phyloP scores from a whole-genome alignment of 257 asterid species.

The Solanum dulcamara region DNA sequence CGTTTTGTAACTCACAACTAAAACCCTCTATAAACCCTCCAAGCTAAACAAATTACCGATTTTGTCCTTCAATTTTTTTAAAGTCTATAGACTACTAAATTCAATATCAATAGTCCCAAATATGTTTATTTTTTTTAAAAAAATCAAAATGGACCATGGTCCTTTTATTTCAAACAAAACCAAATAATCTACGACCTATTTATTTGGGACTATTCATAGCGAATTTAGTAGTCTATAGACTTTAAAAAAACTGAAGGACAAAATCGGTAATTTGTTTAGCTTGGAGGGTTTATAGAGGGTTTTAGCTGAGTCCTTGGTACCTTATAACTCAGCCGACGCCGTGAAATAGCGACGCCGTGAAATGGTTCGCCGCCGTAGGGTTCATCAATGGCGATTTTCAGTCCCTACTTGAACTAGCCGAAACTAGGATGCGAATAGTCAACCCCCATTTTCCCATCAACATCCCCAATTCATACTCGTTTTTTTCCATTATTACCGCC shows the following conservation, averaged over 20 bases:
- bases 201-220: too few relatives aligned
- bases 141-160: too few relatives aligned
- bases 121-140: too few relatives aligned
- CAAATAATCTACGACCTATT: too few relatives aligned
- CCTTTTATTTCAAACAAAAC: too few relatives aligned
- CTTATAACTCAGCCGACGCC: too few relatives aligned
- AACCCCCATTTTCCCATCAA: neutral
- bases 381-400: slow-evolving; percentile 31
- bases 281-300: slow-evolving; percentile 56
- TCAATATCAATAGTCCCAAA: too few relatives aligned
- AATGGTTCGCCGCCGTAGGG: slow-evolving; percentile 12
- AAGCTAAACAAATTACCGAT: neutral
- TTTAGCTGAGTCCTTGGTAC: slow-evolving; percentile 19
- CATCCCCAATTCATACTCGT: neutral
- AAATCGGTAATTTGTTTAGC: neutral
- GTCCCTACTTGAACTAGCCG: neutral
- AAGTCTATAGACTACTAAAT: neutral
- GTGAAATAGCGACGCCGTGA: too few relatives aligned
- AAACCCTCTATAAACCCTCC: slow-evolving; percentile 62
- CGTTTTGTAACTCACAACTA: slow-evolving; percentile 1
- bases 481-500: neutral
- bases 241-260: neutral
- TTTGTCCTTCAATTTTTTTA: neutral
- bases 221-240: neutral
- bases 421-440: neutral